Conservation (phyloP, 371 early-diverging fungal genomes). For the Syncephalastrum racemosum region DNA sequence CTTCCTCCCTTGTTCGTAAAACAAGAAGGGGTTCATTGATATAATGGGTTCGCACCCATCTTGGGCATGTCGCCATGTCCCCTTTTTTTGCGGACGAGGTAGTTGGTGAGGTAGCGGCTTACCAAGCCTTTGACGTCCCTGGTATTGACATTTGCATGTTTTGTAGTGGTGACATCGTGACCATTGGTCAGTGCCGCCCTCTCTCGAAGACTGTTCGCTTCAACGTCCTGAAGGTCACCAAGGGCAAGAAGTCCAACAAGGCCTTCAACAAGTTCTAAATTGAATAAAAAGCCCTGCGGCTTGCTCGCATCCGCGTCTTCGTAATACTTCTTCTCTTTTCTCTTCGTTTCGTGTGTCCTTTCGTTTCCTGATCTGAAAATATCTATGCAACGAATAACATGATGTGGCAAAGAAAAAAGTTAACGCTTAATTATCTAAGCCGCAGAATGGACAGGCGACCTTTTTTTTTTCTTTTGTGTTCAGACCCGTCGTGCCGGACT, state of each 20-base stretch:
- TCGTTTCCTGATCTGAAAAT: too few relatives aligned
- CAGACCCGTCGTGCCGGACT: too few relatives aligned
- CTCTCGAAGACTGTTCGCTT: constrained; percentile 99
- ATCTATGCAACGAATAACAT: too few relatives aligned
- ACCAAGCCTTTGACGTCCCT: constrained; percentile 59
- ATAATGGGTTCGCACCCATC: background rate
- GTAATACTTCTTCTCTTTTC: too few relatives aligned
- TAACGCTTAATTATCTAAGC: too few relatives aligned
- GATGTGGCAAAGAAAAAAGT: too few relatives aligned
- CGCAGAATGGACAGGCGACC: too few relatives aligned
- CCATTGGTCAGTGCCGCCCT: constrained; percentile 98
- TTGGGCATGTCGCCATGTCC: constrained; percentile 5
- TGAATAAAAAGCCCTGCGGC: background rate
- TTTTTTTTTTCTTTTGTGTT: too few relatives aligned
- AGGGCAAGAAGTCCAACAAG: constrained; percentile 89
- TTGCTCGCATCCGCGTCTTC: too few relatives aligned
- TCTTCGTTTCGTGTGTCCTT: too few relatives aligned
- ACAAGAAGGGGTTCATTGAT: constrained; percentile 1
- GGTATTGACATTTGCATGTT: constrained; percentile 11
- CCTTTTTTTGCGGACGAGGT: constrained; percentile 46
- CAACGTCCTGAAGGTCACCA: constrained; percentile 97
- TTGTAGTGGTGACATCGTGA: constrained; percentile 89
- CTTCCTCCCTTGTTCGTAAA: constrained; percentile 4
- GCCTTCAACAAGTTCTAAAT: constrained; percentile 95
- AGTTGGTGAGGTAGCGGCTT: constrained; percentile 63